Evolutionary conservation across 441 rosid genomes (phyloP).

Genomic region (Corymbia calophylla): DNA sequence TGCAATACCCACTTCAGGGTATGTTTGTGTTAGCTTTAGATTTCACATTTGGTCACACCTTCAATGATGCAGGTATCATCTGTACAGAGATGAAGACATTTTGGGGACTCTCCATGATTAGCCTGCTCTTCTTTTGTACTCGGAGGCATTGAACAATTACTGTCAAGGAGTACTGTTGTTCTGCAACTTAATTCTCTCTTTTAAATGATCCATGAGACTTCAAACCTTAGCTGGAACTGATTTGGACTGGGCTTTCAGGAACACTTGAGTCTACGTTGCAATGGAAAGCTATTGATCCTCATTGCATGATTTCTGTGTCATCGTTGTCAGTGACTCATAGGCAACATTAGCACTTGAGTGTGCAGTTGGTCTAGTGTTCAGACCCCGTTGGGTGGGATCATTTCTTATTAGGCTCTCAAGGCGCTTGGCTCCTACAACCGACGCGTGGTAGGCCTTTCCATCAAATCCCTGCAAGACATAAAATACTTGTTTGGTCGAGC

Average conservation of each 20-base stretch:
- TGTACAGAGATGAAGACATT: slow-evolving; percentile 25
- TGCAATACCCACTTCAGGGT: background rate
- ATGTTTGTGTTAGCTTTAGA: background rate
- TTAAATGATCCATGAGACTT: background rate
- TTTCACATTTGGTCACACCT: background rate
- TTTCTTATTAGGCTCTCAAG: background rate
- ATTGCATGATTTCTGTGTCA: background rate
- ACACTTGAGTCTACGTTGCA: background rate
- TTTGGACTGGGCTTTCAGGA: background rate
- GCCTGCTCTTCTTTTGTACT: background rate
- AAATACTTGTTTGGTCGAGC: background rate
- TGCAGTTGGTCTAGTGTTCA: background rate
- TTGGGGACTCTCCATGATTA: slow-evolving; percentile 28
- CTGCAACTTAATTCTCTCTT: background rate
- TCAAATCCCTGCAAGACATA: background rate
- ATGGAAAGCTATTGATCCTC: background rate
- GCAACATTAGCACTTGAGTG: background rate
- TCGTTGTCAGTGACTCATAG: background rate
- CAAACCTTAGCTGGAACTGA: background rate
- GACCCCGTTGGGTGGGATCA: background rate
- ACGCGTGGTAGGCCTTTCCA: background rate
- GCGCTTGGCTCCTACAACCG: background rate
- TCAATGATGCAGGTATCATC: slow-evolving; percentile 20
- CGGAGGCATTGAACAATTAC: background rate
- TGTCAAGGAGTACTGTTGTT: background rate